Base-by-base conservation (phyloP, 1,284 basidiomycete genomes). In the Grifola frondosa region DNA sequence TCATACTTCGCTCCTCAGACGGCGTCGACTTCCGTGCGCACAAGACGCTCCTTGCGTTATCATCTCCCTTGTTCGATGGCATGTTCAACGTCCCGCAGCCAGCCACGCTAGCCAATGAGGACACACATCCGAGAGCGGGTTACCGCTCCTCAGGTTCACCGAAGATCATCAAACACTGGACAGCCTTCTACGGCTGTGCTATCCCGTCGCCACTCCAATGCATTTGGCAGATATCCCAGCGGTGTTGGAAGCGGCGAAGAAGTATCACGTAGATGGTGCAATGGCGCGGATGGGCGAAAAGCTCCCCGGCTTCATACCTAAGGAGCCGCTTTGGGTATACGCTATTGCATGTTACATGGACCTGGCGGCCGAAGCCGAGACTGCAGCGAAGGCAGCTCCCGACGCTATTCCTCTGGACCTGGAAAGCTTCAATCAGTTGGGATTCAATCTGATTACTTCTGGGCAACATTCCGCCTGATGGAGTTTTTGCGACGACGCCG, bases 241-340 rank as follows among this genome's bases (percentile, higher is more conserved):
- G 10, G 37, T 36, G 6, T n/a, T 43, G 6, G 23, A 41, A 9
- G 23, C 37, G 6, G 21, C 31, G 22, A 24, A 19, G 26, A 11
- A 26, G 15, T 20, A 33, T 15, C 15, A 41, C 8, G 5, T 41
- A 29, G 17, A 16, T 35, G 11, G 15, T 29, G 22, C 44, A 3
- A 47, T 37, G 2, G 33, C 51, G 4, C 22, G 42, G 12, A 37
- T 53, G 20, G 31, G 40, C n/a, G 29, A 57, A 53, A 23, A 56
- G 17, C 6, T 16, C 5, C 30, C 6, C 6, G 30, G 31, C 11
- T 23, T 41, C n/a, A 12, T 44, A n/a, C 13, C 24, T 9, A 11
- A 31, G 12, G 16, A 69, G n/a, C 60, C 72, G 0, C 39, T 69
- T 17, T 54, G 55, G 9, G 40, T 66, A 3, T 69, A 67, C 41